These are phyloP conservation scores for Amanita pallidorosea DNA, from an alignment of 768 basidiomycete genomes.

Conservation along the genomic window DNA sequence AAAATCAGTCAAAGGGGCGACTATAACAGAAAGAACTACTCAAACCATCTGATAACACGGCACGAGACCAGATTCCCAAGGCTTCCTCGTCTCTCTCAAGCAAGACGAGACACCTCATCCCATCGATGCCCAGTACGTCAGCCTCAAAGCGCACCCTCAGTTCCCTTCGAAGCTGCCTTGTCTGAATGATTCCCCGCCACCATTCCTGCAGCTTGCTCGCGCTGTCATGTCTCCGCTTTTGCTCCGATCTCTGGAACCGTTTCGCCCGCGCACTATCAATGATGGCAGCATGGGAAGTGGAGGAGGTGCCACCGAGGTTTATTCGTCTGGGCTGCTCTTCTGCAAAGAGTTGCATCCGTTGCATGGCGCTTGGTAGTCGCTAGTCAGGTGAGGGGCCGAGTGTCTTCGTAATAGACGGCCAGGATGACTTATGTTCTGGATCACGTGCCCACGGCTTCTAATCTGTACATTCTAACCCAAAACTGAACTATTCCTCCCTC, in stretches of 20 bases:
- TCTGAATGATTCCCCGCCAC: constrained; percentile 48
- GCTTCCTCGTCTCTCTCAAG: constrained; percentile 40
- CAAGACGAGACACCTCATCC: constrained; percentile 55
- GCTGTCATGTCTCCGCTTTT: constrained; percentile 43
- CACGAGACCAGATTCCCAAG: constrained; percentile 34
- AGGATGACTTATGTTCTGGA: no score
- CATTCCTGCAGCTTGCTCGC: constrained; percentile 57
- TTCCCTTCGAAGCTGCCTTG: constrained; percentile 27
- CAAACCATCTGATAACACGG: constrained; percentile 20
- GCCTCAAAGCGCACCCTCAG: constrained; percentile 39
- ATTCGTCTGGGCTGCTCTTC: constrained; percentile 52
- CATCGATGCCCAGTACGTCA: constrained; percentile 42
- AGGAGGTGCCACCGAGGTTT: constrained; percentile 57
- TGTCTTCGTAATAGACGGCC: no score
- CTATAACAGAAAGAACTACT: constrained; percentile 11
- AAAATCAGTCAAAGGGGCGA: neutral
- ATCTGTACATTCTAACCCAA: no score
- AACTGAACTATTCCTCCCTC: no score
- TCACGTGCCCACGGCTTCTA: no score
- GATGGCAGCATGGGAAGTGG: constrained; percentile 40
- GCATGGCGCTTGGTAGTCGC: neutral
- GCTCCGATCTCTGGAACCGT: constrained; percentile 45
- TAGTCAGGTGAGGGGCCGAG: no score
- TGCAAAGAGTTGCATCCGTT: constrained; percentile 30
- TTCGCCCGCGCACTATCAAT: constrained; percentile 52